Evolutionary conservation across 2,329 filamentous ascomycete species (phyloP).

Genomic region (Fusarium pininemorale): DNA sequence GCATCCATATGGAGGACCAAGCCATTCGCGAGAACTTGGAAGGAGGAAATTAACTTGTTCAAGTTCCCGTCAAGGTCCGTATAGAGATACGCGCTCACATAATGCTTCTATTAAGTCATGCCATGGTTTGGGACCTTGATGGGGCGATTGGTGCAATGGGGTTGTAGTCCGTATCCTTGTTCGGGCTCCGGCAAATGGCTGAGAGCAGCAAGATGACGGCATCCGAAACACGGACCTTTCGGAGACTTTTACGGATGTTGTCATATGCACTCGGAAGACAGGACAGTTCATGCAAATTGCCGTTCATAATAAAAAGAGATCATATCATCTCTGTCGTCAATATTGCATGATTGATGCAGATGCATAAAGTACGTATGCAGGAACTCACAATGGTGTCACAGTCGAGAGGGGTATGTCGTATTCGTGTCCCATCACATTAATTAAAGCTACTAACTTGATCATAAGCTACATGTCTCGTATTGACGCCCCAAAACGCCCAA

Average conservation of each 20-base stretch:
- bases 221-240: neutral
- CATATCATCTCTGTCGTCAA: neutral
- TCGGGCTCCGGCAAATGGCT: neutral
- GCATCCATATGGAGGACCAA: too few species aligned
- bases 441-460: neutral
- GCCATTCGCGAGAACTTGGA: neutral
- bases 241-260: neutral
- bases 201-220: neutral
- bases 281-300: neutral
- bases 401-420: neutral
- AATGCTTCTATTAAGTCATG: too few species aligned
- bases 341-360: neutral
- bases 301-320: too few species aligned
- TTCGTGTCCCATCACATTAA: slow-evolving; percentile 2
- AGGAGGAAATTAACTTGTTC: too few species aligned
- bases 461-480: slow-evolving; percentile 9
- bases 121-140: neutral
- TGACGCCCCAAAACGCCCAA: slow-evolving; percentile 12
- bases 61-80: fast-evolving
- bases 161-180: neutral
- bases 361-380: neutral
- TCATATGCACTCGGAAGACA: neutral
- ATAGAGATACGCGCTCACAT: neutral
- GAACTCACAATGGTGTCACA: neutral
- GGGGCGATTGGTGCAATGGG: fast-evolving